Conservation (phyloP, 164 flowering plant genomes). For the Taxillus chinensis region DNA sequence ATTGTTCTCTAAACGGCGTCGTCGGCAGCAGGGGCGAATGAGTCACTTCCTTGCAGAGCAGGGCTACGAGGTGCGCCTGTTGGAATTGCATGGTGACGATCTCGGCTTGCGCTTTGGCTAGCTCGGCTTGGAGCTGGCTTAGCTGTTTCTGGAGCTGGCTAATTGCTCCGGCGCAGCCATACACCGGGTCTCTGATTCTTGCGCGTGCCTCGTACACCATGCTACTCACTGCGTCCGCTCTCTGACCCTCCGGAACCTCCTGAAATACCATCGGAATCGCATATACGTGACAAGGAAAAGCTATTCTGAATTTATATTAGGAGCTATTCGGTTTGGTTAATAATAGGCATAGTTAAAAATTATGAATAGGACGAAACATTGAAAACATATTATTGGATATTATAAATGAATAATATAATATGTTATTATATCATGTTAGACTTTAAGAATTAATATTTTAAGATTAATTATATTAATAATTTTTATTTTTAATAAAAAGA, state of each 20-base stretch:
- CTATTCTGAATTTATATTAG: too few relatives aligned
- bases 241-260: conserved; percentile 49
- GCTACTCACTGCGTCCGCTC: conserved; percentile 58
- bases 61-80: conserved; percentile 26
- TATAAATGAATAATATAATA: too few relatives aligned
- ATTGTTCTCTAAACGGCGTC: too few relatives aligned
- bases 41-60: conserved; percentile 29
- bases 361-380: too few relatives aligned
- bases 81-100: conserved; percentile 35
- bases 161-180: conserved; percentile 57
- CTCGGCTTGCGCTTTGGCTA: conserved; percentile 48
- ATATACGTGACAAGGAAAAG: not conserved
- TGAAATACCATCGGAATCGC: conserved; percentile 2
- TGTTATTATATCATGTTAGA: too few relatives aligned
- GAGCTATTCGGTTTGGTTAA: too few relatives aligned
- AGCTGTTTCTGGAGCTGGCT: conserved; percentile 52
- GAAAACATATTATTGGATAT: too few relatives aligned
- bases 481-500: too few relatives aligned
- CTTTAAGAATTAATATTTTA: too few relatives aligned
- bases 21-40: conserved; percentile 6
- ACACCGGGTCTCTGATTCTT: conserved; percentile 51
- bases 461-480: too few relatives aligned
- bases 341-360: too few relatives aligned
- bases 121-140: conserved; percentile 41
- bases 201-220: conserved; percentile 59